phyloP scores from a whole-genome alignment of 495 filamentous ascomycete genomes.

The Hyaloscypha bicolor region DNA sequence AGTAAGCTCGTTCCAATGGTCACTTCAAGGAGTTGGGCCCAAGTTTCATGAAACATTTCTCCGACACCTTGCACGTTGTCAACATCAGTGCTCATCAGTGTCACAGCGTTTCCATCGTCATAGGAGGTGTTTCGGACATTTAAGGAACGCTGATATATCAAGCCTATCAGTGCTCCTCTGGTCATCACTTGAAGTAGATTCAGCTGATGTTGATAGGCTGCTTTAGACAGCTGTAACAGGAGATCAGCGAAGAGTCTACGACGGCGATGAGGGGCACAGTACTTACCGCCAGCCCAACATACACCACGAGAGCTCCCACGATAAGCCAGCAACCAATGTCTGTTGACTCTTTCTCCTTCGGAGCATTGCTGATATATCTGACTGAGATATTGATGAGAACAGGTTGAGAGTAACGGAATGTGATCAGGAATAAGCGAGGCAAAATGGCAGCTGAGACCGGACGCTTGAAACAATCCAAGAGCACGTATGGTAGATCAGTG shows the following conservation, averaged over 20 bases:
- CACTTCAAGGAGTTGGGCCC: constrained; percentile 60
- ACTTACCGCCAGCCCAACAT: constrained; percentile 60
- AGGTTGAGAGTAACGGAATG: constrained; percentile 65
- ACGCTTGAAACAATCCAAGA: constrained; percentile 49
- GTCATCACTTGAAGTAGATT: constrained; percentile 63
- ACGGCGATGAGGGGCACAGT: not conserved
- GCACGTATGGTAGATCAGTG: constrained; percentile 47
- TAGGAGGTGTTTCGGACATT: constrained; percentile 32
- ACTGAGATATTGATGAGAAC: constrained; percentile 60
- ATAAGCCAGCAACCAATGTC: constrained; percentile 58
- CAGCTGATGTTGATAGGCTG: constrained; percentile 55
- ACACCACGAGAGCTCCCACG: constrained; percentile 57
- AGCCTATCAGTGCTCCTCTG: constrained; percentile 56
- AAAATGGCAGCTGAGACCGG: constrained; percentile 51
- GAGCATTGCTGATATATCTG: constrained; percentile 42
- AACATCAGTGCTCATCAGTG: constrained; percentile 59
- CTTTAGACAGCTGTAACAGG: constrained; percentile 47
- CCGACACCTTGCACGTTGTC: constrained; percentile 33
- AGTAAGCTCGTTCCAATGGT: constrained; percentile 60
- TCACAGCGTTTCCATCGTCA: constrained; percentile 55
- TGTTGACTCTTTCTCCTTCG: constrained; percentile 33
- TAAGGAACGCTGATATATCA: constrained; percentile 60
- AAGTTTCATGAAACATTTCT: constrained; percentile 44
- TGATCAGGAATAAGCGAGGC: constrained; percentile 56
- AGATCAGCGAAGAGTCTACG: not conserved